phyloP scores from a whole-genome alignment of 2,329 filamentous ascomycete species.

The Pleurostoma richardsiae region DNA sequence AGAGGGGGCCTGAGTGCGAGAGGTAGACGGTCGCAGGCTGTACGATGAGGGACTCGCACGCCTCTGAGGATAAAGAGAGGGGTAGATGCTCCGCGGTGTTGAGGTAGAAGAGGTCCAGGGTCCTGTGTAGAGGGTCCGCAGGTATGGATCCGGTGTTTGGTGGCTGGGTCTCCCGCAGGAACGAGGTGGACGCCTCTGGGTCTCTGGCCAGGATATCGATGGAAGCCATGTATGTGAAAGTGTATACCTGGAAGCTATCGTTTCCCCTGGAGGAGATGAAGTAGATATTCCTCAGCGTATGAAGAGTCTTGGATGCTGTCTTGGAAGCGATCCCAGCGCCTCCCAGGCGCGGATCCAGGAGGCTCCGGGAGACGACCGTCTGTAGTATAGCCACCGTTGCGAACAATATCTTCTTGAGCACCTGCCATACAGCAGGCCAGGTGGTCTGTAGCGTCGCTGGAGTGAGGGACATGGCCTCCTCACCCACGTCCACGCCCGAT shows the following conservation, averaged over 20 bases:
- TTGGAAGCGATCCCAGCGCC: constrained; percentile 47
- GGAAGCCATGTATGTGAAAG: constrained; percentile 75
- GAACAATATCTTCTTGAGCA: constrained; percentile 73
- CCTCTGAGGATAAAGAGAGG: constrained; percentile 57
- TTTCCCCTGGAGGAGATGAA: constrained; percentile 76
- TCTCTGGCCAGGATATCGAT: constrained; percentile 78
- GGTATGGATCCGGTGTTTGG: constrained; percentile 48
- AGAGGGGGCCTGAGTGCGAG: constrained; percentile 33
- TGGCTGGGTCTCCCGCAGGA: constrained; percentile 58
- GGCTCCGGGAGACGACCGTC: constrained; percentile 61
- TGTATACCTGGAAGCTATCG: constrained; percentile 75
- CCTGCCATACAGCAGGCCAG: constrained; percentile 67
- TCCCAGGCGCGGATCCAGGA: constrained; percentile 44
- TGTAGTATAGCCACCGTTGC: constrained; percentile 70
- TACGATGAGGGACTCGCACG: constrained; percentile 69
- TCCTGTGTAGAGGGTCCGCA: constrained; percentile 61
- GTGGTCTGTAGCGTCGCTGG: constrained; percentile 62
- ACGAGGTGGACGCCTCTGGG: constrained; percentile 57
- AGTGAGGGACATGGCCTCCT: constrained; percentile 59
- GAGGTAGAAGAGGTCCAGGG: constrained; percentile 82
- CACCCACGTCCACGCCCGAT: constrained; percentile 64
- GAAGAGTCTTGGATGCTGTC: constrained; percentile 66
- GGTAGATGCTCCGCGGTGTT: constrained; percentile 83
- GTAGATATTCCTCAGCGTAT: constrained; percentile 70
- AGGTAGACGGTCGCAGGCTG: constrained; percentile 73